phyloP scores from a whole-genome alignment of 495 filamentous ascomycete genomes.

The Choiromyces venosus region DNA sequence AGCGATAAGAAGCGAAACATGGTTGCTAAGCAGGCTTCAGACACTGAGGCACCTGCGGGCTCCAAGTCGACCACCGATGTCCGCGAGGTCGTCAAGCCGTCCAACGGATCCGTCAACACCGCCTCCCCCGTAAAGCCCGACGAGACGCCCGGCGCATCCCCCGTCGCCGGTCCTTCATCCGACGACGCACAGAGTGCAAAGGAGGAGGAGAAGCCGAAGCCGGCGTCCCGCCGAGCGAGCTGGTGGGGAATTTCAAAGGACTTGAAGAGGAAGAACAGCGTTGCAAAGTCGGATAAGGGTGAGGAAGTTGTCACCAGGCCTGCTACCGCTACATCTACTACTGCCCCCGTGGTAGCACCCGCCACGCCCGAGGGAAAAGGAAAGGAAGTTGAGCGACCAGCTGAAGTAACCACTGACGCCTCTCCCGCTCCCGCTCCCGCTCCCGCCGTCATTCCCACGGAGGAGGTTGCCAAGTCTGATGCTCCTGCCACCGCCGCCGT shows the following conservation, averaged over 20 bases:
- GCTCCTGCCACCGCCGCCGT: slow-evolving; percentile 7
- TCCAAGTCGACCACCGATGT: slow-evolving; percentile 7
- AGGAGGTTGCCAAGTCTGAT: slow-evolving; percentile 28
- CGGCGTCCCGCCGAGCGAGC: slow-evolving; percentile 33
- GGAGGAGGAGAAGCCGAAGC: slow-evolving; percentile 50
- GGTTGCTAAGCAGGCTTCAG: slow-evolving; percentile 37
- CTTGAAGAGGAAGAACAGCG: slow-evolving; percentile 22
- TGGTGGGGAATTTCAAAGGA: slow-evolving; percentile 27
- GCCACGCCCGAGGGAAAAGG: slow-evolving; percentile 39
- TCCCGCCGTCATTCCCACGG: slow-evolving; percentile 37
- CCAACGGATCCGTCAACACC: neutral
- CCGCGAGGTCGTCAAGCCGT: neutral
- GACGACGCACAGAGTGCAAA: slow-evolving; percentile 52
- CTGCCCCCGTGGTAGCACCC: slow-evolving; percentile 47
- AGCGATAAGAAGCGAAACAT: slow-evolving; percentile 31
- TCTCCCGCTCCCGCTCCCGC: slow-evolving; percentile 42
- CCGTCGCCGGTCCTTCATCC: slow-evolving; percentile 51
- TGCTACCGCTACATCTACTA: slow-evolving; percentile 45
- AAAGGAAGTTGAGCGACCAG: slow-evolving; percentile 42
- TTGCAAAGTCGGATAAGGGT: slow-evolving; percentile 35
- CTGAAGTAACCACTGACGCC: slow-evolving; percentile 39
- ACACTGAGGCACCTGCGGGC: slow-evolving; percentile 24
- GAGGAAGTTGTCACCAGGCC: slow-evolving; percentile 45
- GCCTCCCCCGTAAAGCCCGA: slow-evolving; percentile 17
- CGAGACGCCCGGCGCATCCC: slow-evolving; percentile 47